Conservation (phyloP, 805 yeast genomes). For the Maudiozyma turicensis region DNA sequence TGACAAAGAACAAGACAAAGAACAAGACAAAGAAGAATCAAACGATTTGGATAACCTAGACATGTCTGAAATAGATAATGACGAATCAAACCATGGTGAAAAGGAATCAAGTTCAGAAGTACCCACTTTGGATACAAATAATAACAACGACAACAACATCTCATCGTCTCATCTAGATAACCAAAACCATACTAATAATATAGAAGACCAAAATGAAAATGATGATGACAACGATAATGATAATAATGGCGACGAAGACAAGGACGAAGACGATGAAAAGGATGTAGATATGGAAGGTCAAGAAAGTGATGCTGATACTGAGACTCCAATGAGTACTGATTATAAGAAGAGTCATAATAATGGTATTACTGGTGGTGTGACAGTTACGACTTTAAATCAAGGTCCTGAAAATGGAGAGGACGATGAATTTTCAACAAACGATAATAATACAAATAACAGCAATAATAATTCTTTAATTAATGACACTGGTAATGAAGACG, state of each 20-base stretch:
- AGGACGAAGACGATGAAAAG: background rate
- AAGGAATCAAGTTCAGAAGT: background rate
- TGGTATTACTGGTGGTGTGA: background rate
- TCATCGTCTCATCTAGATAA: too few species aligned
- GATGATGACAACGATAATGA: background rate
- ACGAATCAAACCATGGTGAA: background rate
- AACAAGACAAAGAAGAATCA: background rate
- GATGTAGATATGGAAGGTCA: background rate
- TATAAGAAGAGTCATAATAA: background rate
- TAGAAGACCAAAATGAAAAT: background rate
- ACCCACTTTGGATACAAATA: background rate
- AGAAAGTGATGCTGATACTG: background rate
- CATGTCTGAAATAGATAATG: background rate
- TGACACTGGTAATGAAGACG: background rate
- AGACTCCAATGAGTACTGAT: background rate
- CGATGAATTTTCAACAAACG: background rate
- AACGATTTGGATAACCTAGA: background rate
- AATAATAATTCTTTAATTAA: background rate
- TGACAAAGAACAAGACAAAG: background rate
- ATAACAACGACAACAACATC: background rate
- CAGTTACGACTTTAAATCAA: background rate
- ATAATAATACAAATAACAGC: background rate
- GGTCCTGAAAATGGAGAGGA: background rate
- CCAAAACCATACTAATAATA: background rate
- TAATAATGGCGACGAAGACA: background rate